Evolutionary conservation across 2,329 filamentous ascomycete species (phyloP).

Genomic region (Emmonsiellopsis sp.): DNA sequence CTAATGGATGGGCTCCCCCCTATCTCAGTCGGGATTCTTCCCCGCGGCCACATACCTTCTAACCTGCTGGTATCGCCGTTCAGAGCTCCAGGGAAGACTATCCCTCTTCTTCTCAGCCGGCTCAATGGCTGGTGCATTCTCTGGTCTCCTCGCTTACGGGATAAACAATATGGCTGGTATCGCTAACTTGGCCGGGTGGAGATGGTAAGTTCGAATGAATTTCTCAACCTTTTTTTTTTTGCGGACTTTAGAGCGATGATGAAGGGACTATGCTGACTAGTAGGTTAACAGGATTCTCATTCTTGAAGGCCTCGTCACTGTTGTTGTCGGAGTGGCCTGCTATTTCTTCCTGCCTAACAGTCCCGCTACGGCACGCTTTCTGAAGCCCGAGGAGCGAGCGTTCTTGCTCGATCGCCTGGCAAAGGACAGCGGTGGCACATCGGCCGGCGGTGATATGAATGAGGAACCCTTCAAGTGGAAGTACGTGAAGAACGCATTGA

Average conservation of each 20-base stretch:
- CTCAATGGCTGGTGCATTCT: constrained; percentile 31
- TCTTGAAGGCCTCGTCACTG: constrained; percentile 37
- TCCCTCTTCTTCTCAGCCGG: constrained; percentile 17
- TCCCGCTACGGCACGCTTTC: constrained; percentile 33
- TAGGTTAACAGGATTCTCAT: constrained; percentile 28
- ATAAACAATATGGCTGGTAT: constrained; percentile 36
- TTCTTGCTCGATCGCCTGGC: background rate
- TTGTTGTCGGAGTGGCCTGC: constrained; percentile 39
- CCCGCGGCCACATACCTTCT: constrained; percentile 15
- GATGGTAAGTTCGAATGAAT: constrained; percentile 22
- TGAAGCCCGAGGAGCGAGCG: background rate
- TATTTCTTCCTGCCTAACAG: constrained; percentile 59
- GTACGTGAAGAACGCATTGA: constrained; percentile 34
- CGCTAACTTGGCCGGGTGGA: constrained; percentile 31
- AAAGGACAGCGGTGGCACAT: constrained; percentile 3
- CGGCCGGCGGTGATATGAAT: background rate
- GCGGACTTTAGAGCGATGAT: too few relatives aligned
- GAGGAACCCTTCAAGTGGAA: constrained; percentile 31
- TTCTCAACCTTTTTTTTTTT: too few relatives aligned
- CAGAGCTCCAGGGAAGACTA: constrained; percentile 16
- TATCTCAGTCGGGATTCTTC: constrained; percentile 40
- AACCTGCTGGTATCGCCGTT: constrained; percentile 15
- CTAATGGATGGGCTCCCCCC: too few relatives aligned
- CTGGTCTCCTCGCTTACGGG: constrained; percentile 39
- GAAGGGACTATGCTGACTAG: too few relatives aligned